These are phyloP conservation scores for Panicum virgatum DNA, from an alignment of 202 grass and related monocot genomes.

Conservation along the genomic window DNA sequence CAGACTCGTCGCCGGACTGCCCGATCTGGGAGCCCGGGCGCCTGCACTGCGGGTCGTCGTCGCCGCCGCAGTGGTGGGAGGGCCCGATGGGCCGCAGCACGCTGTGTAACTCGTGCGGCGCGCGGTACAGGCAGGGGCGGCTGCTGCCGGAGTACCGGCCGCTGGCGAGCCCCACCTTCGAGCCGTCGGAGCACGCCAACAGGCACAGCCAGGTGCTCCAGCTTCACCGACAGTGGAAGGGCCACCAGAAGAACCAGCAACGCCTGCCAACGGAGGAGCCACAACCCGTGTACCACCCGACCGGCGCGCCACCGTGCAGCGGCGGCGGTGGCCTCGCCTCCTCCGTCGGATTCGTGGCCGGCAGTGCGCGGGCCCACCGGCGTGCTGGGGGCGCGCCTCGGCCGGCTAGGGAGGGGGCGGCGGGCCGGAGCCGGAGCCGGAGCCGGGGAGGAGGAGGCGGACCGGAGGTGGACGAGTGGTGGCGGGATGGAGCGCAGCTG, in stretches of 20 bases:
- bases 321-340: too few species aligned
- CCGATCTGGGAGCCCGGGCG: constrained; percentile 47
- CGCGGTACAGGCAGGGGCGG: constrained; percentile 65
- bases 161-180: constrained; percentile 63
- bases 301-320: not conserved
- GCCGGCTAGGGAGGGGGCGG: too few species aligned
- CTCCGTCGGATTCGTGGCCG: too few species aligned
- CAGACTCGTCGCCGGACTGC: constrained; percentile 14
- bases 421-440: too few species aligned
- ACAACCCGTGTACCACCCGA: not conserved
- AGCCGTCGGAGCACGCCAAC: constrained; percentile 63
- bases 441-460: too few species aligned
- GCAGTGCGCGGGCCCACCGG: too few species aligned
- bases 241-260: not conserved
- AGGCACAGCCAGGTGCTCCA: constrained; percentile 67
- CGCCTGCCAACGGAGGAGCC: not conserved
- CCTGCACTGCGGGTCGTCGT: constrained; percentile 66
- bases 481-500: too few species aligned
- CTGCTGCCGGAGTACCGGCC: constrained; percentile 93
- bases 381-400: too few species aligned
- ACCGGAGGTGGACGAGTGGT: too few species aligned
- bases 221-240: constrained; percentile 45
- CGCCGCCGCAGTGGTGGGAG: constrained; percentile 83
- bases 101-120: constrained; percentile 88
- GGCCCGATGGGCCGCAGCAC: constrained; percentile 75